phyloP scores from a whole-genome alignment of 2,329 filamentous ascomycete genomes.

The Neonectria coccinea region DNA sequence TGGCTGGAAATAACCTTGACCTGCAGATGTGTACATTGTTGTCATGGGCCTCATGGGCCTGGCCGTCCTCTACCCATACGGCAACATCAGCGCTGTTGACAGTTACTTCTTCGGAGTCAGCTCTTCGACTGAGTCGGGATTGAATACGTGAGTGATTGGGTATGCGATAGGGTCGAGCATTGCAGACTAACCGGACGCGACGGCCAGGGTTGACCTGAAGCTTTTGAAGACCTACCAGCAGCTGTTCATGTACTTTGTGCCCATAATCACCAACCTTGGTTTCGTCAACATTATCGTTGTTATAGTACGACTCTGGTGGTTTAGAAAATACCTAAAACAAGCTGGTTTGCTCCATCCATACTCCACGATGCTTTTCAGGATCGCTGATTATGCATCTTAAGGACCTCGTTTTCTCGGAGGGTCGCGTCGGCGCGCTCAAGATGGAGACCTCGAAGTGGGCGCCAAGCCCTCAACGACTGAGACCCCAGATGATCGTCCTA shows the following conservation, averaged over 20 bases:
- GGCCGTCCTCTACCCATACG: constrained; percentile 37
- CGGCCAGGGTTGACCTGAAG: constrained; percentile 61
- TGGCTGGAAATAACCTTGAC: constrained; percentile 23
- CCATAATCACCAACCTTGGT: constrained; percentile 60
- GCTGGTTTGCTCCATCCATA: constrained; percentile 44
- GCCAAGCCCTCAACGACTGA: not conserved
- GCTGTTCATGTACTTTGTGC: constrained; percentile 62
- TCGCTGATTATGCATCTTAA: constrained; percentile 5
- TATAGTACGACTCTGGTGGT: constrained; percentile 61
- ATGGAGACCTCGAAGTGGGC: constrained; percentile 21
- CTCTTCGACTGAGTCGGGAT: constrained; percentile 61
- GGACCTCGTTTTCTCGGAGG: constrained; percentile 33
- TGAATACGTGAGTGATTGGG: constrained; percentile 57
- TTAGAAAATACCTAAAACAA: constrained; percentile 57
- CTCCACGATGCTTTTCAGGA: not conserved
- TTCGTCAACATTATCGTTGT: constrained; percentile 64
- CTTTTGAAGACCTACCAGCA: constrained; percentile 63
- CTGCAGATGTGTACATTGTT: constrained; percentile 43
- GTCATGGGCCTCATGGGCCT: constrained; percentile 40
- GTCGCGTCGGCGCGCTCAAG: not conserved
- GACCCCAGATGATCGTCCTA: not conserved
- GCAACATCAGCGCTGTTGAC: constrained; percentile 54
- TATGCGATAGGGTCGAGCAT: not conserved
- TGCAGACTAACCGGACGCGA: constrained; percentile 20
- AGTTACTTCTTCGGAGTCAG: constrained; percentile 63